Percentiles rank a stretch among this genome's conserved stretches.
phyloP scores from a whole-genome alignment of 257 asterid genomes.

The Oldenlandia corymbosa region DNA sequence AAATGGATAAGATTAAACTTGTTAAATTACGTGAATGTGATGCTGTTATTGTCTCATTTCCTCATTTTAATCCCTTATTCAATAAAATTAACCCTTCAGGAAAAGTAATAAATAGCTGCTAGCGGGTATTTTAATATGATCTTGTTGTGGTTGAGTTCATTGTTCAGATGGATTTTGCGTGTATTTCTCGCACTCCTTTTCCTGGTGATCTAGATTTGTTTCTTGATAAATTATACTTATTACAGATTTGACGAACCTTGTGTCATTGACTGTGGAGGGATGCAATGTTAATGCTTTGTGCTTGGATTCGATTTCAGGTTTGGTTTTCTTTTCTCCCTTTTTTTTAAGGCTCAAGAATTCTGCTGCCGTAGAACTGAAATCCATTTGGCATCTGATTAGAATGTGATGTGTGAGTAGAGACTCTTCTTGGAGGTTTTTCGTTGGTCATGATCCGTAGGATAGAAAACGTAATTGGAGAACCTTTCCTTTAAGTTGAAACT shows the following conservation, averaged over 20 bases:
- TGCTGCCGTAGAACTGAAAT: not conserved
- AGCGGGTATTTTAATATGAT: not conserved
- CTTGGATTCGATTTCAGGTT: constrained; percentile 79
- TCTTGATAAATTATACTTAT: not conserved
- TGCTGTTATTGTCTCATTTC: not conserved
- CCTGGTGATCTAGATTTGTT: not conserved
- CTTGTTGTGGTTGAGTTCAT: not conserved
- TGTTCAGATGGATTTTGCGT: not conserved
- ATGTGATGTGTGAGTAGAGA: not conserved
- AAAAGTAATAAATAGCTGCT: not conserved
- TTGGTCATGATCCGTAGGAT: no score
- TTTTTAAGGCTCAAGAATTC: not conserved
- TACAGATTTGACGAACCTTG: constrained; percentile 61
- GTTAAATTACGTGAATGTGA: not conserved
- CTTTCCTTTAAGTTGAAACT: not conserved
- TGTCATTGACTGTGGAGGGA: constrained; percentile 78
- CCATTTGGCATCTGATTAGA: not conserved
- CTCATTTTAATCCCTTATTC: not conserved
- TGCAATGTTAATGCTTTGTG: constrained; percentile 78
- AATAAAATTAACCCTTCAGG: not conserved
- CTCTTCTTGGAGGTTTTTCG: not conserved
- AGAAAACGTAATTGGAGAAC: not conserved
- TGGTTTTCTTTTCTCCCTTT: not conserved
- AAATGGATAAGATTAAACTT: not conserved
- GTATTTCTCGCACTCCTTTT: not conserved